Evolutionary conservation across 768 basidiomycete species (phyloP), one percentile per base, ranked within the genome.

Genomic region (Gyrodon lividus): DNA sequence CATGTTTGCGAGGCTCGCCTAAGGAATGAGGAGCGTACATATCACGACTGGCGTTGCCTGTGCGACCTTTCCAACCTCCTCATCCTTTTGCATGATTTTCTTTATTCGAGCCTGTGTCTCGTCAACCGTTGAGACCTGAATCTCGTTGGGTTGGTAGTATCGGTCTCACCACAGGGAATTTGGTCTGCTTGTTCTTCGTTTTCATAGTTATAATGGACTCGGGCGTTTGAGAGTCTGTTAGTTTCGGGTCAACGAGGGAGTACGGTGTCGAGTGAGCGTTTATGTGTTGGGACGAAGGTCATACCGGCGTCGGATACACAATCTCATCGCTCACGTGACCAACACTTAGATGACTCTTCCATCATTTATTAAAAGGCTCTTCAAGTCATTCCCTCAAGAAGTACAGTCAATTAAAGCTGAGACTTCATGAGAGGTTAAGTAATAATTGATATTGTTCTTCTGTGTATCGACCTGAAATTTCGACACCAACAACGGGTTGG

Each of bases 81-180:
- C 96, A 65, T 98, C 96, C 67, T 94, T 93, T 75, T 98, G 96
- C 92, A 98, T 98, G 50, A 98, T 97, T 75, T 92, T 91, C 80
- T 98, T 98, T 75, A 98, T 98, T 40, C 96, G 87, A 4, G 96
- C 95, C 94, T 96, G 30, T 20, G 17, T 53, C n/a, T 23, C 16
- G 37, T 65, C 40, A 63, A 59, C 24, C 16, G 26, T 51, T 24
- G 16, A 30, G 19, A 38, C 23, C 24, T 20, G 39, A 19, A 19
- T 26, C 24, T 19, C 24, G 39, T 22, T 42, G 17, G 24, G 26
- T 43, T 19, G 43, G 14, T 8, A 41, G 52, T 48, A 71, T 19
- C 9, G 41, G 24, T 34, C 89, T 69, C 69, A 92, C 92, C 52
- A 93, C 90, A 7, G 92, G 92, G 62, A 95, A 95, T 60, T 92